Evolutionary conservation across 768 basidiomycete species (phyloP).

Genomic region (Lentinula raphanica): DNA sequence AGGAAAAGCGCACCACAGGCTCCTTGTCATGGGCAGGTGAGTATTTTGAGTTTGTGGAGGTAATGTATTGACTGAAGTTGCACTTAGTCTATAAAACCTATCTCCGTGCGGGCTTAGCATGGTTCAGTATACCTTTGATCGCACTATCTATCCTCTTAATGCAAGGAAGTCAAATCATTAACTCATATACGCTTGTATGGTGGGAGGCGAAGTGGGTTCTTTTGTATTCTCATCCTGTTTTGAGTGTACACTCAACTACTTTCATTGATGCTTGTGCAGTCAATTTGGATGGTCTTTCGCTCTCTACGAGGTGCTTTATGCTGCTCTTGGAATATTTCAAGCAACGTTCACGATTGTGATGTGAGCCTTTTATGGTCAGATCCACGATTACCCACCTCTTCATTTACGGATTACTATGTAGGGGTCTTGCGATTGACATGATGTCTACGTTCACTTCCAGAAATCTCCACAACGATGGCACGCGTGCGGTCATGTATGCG

Average conservation of each 20-base stretch:
- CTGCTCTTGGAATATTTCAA: conserved; percentile 54
- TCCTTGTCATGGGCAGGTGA: conserved; percentile 48
- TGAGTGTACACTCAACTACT: neutral
- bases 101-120: conserved; percentile 49
- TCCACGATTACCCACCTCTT: neutral
- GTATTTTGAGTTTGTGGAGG: conserved; percentile 4
- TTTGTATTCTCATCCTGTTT: neutral
- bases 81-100: conserved; percentile 58
- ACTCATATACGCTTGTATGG: conserved; percentile 66
- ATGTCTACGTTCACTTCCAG: conserved; percentile 56
- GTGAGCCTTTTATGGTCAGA: too few species aligned
- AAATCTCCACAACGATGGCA: conserved; percentile 54
- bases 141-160: conserved; percentile 46
- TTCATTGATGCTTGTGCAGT: conserved; percentile 21
- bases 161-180: conserved; percentile 58
- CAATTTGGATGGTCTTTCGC: conserved; percentile 43
- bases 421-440: conserved; percentile 49
- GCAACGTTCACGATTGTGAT: conserved; percentile 49
- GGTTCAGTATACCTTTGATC: conserved; percentile 45
- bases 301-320: conserved; percentile 64
- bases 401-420: conserved; percentile 15
- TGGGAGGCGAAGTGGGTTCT: conserved; percentile 56
- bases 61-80: neutral
- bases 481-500: conserved; percentile 57
- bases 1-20: conserved; percentile 62